Base-by-base conservation (phyloP, 2,329 filamentous ascomycete species). In the Sclerotinia subarctica region DNA sequence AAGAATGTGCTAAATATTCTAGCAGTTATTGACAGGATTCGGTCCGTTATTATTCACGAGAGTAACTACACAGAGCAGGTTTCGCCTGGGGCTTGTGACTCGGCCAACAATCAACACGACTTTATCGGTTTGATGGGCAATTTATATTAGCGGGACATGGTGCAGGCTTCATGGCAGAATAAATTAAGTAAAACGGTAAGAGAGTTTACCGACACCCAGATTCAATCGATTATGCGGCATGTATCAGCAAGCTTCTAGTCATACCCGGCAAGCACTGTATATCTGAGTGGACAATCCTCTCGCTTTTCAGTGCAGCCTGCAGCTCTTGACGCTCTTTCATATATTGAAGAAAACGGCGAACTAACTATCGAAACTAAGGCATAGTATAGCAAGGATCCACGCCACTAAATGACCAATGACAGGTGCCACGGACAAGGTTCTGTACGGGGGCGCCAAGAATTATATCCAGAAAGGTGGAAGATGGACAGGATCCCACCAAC, bases 81-180 rank as follows among this genome's bases (percentile, higher is more conserved):
- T 24, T 60, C 29, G 64, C 21, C 54, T 51, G 42, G 32, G 35
- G 46, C 54, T 66, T 54, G 54, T 66, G 64, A 66, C 64, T 66
- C 46, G 64, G 32, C 46, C 54, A 52, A 66, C 53, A 51, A 51
- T 11, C 42, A n/a, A 52, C 29, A 69, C 66, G 47, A 44, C 42
- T 67, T 68, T 64, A 70, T 66, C 47, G 65, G 57, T 69, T 69
- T 67, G 35, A 67, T 68, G 66, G 65, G 62, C 64, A 70, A 71
- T 68, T 60, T 67, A 70, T 68, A 60, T 59, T 49, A 70, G 70
- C 69, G 67, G 70, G 10, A 56, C 38, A 56, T 35, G 29, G 11
- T 54, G 66, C 66, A 67, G 57, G 59, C 66, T 54, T 54, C 51
- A 46, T 47, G 29, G 56, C 57, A 53, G 38, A 59, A 49, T 64